These are phyloP conservation scores for Fusarium veterinarium DNA, from an alignment of 2,329 filamentous ascomycete species.

Conservation along the genomic window DNA sequence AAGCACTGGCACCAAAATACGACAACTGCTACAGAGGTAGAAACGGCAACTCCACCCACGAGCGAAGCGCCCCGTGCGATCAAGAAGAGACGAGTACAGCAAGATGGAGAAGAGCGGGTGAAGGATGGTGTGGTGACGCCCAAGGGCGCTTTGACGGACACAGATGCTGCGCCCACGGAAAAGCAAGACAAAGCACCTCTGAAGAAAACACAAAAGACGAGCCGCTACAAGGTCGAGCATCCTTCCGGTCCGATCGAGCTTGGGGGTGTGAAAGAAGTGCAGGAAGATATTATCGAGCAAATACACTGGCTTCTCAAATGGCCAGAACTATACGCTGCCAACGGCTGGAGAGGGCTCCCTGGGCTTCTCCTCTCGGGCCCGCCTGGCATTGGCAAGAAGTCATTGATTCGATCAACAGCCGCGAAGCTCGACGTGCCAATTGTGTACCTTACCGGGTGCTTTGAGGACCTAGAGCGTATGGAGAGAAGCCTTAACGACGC, in stretches of 20 bases:
- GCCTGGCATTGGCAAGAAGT: slow-evolving; percentile 83
- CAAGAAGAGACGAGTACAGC: slow-evolving; percentile 51
- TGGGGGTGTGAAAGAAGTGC: slow-evolving; percentile 44
- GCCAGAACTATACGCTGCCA: slow-evolving; percentile 33
- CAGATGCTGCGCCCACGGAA: slow-evolving; percentile 28
- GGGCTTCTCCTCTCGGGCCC: slow-evolving; percentile 84
- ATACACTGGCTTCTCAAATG: slow-evolving; percentile 31
- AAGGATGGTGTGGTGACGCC: slow-evolving; percentile 21
- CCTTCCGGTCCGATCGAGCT: slow-evolving; percentile 36
- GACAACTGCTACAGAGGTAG: background rate
- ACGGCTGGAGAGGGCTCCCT: slow-evolving; percentile 23
- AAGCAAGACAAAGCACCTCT: slow-evolving; percentile 44
- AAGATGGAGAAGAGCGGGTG: slow-evolving; percentile 42
- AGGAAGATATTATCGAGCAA: background rate
- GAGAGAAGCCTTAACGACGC: slow-evolving; percentile 55
- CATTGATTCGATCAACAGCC: slow-evolving; percentile 79
- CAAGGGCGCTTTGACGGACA: slow-evolving; percentile 35
- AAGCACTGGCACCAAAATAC: slow-evolving; percentile 53
- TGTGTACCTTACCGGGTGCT: slow-evolving; percentile 62
- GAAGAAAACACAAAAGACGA: slow-evolving; percentile 49
- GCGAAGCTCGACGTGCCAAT: slow-evolving; percentile 79
- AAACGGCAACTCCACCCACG: background rate
- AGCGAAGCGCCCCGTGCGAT: slow-evolving; percentile 38
- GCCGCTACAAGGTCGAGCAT: slow-evolving; percentile 48
- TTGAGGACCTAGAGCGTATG: slow-evolving; percentile 54